phyloP scores from a whole-genome alignment of 2,329 filamentous ascomycete genomes.

The Aureobasidium pullulans region DNA sequence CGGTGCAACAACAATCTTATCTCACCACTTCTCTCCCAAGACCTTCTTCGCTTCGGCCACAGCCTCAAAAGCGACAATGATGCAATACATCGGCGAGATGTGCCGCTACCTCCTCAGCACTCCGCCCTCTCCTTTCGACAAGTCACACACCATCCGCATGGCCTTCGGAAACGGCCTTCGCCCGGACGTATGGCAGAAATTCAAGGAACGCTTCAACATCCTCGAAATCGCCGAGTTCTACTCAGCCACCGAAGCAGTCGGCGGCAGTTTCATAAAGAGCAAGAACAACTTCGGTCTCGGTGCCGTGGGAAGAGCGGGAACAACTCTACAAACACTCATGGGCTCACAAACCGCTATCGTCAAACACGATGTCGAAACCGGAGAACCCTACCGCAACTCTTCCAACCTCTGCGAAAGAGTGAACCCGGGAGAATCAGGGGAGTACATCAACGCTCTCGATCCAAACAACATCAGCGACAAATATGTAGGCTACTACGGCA shows the following conservation, averaged over 20 bases:
- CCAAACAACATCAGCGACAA: constrained; percentile 52
- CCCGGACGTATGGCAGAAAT: constrained; percentile 76
- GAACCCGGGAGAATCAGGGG: constrained; percentile 58
- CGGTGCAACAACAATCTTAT: constrained; percentile 62
- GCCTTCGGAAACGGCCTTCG: constrained; percentile 81
- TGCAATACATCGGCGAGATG: constrained; percentile 86
- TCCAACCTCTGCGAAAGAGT: constrained; percentile 62
- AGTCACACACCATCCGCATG: constrained; percentile 61
- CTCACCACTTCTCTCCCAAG: constrained; percentile 69
- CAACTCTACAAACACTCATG: constrained; percentile 50
- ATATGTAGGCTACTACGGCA: constrained; percentile 79
- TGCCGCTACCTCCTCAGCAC: constrained; percentile 72
- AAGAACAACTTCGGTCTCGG: constrained; percentile 67
- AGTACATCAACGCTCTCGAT: constrained; percentile 67
- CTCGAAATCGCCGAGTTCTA: constrained; percentile 32
- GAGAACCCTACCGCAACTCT: constrained; percentile 60
- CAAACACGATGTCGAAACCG: constrained; percentile 62
- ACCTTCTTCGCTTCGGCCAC: constrained; percentile 72
- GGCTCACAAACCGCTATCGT: constrained; percentile 51
- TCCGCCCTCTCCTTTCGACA: constrained; percentile 59
- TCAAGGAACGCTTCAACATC: constrained; percentile 62
- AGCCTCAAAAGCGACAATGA: constrained; percentile 61
- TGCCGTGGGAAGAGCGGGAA: constrained; percentile 67
- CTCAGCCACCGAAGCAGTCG: constrained; percentile 45
- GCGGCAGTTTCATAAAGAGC: constrained; percentile 64